Base-by-base conservation (phyloP, 1,284 basidiomycete genomes). In the Singerocomus rubriflavus region DNA sequence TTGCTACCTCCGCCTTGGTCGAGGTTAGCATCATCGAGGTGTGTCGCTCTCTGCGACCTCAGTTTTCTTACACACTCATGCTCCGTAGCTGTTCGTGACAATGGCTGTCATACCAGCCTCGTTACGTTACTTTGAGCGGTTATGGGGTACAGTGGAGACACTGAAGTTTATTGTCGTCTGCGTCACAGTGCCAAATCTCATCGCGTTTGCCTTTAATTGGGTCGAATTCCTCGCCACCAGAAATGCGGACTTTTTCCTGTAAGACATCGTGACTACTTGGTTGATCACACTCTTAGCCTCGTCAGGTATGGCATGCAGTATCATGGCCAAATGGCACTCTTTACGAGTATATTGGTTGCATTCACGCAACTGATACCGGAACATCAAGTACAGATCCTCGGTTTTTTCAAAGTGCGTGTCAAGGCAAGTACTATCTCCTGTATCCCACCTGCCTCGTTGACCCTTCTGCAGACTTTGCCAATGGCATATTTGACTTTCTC, bases 281-380 rank as follows among this genome's bases (percentile, higher is more conserved):
- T 57, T 45, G 44, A 53, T 46, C 41, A 8, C 16, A 6, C 30
- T 39, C 57, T 54, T 32, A 55, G 42, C 36, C 43, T 57, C 35
- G 33, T 51, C 47, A 95, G 93, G 34, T 93, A 90, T 68, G 91
- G 85, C 26, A 85, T 91, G 74, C 80, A 84, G 43, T 98, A 95
- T 68, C 92, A 93, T 63, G 96, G 96, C 26, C 84, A 95, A 68
- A 91, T 91, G 77, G 90, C 92, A 3, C 74, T 99, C n/a, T 92
- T 97, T 64, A 86, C 86, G 43, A 91, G 84, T 5, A 80, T 96
- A 57, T 78, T 99, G 34, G 96, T 99, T 48, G 96, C 94, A 10
- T 97, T 98, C 71, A 98, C 94, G 2, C 96, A 99, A 68, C 73
- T 97, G 50, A 98, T 98, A 58, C 96, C 97, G 26, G 96, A 99